These are phyloP conservation scores for Arthroderma sp. DNA, from an alignment of 2,329 filamentous ascomycete species.

Conservation along the genomic window DNA sequence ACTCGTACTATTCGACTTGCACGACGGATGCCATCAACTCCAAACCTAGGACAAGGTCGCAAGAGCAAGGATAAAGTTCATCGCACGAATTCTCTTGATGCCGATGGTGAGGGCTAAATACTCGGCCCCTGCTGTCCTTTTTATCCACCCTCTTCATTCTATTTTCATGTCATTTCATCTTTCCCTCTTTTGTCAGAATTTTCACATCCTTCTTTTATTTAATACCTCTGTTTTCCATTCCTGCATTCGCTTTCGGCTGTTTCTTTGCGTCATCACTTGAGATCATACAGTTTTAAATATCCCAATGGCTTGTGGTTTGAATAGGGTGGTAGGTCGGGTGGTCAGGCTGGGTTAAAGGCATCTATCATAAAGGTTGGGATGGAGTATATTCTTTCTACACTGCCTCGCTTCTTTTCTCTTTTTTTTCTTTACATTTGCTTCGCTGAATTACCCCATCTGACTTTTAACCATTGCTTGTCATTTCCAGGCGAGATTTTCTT, in stretches of 20 bases:
- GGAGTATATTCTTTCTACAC: too few relatives aligned
- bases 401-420: background rate
- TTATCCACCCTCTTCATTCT: background rate
- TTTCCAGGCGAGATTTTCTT: conserved; percentile 1
- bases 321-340: too few relatives aligned
- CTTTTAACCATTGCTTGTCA: conserved; percentile 5
- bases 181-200: background rate
- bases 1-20: conserved; percentile 17
- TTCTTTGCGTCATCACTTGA: too few relatives aligned
- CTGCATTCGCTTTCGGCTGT: too few relatives aligned
- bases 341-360: too few relatives aligned
- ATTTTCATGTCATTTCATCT: background rate
- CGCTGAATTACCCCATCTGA: conserved; percentile 3
- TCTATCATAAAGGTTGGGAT: too few relatives aligned
- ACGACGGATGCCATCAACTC: conserved; percentile 25
- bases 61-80: conserved; percentile 15
- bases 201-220: background rate
- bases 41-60: conserved; percentile 16
- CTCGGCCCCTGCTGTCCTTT: background rate
- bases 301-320: too few relatives aligned
- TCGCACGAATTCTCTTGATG: conserved; percentile 23
- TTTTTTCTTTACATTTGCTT: conserved; percentile 2
- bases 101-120: conserved; percentile 11
- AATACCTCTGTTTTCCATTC: too few relatives aligned
- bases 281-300: too few relatives aligned